Base-by-base conservation (phyloP, 1,284 basidiomycete species). In the Amylostereum areolatum region DNA sequence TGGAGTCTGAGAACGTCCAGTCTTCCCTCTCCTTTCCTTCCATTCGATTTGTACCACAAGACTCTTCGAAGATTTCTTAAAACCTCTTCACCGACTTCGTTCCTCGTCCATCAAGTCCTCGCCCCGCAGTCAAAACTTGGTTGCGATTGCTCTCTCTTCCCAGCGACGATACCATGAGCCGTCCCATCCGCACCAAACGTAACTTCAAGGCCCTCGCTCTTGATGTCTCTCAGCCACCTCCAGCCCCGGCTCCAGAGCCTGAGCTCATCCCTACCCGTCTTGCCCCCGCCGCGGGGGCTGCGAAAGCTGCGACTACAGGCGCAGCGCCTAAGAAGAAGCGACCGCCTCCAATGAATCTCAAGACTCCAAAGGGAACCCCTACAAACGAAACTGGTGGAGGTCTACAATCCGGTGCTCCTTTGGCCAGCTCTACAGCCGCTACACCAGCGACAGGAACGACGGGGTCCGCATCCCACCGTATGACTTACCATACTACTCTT, bases 151-250 rank as follows among this genome's bases (percentile, higher is more conserved):
- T 18, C 18, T 18, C 18, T 18, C 18, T 18, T 18, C 18, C 18
- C 18, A 18, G 18, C 18, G 18, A 18, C 18, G 18, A 18, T 18
- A 18, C 18, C 18, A 18, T 18, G 18, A 18, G 18, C 18, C 18
- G 18, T 18, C 53, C 81, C 42, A 72, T 87, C 47, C 80, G 86
- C 59, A 88, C 87, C 63, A 90, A 90, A 66, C 78, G 87, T 50
- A 89, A 90, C 67, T 88, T 88, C 74, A 89, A 89, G 67, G 76
- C 75, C 33, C 78, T 90, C 29, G 75, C 79, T 57, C 79, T 89
- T 56, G 72, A 83, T 59, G 79, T 81, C 45, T 55, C 71, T 44
- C 66, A 72, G 39, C 66, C 78, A 11, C 61, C 70, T 32, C 64
- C 74, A 10, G 60, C 68, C 33, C 65, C 72, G 2, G 65, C 74